Evolutionary conservation across 306 rosid species (phyloP).

Genomic region (Ammopiptanthus mongolicus): DNA sequence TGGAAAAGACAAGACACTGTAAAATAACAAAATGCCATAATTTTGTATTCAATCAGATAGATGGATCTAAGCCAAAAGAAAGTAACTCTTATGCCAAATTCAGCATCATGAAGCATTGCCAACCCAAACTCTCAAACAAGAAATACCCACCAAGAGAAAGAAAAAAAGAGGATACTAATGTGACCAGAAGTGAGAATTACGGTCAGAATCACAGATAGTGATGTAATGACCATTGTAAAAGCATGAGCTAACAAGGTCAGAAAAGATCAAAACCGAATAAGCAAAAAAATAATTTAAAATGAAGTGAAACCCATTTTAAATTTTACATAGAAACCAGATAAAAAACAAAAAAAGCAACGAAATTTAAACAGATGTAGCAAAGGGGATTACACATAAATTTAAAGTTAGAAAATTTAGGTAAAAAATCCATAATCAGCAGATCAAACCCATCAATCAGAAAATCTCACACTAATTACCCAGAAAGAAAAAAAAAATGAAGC

Average conservation of each 20-base stretch:
- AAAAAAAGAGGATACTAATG: background rate
- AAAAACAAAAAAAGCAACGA: background rate
- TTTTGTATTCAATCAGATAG: background rate
- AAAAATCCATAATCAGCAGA: constrained; percentile 26
- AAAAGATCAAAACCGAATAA: background rate
- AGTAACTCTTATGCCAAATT: constrained; percentile 15
- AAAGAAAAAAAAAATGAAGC: background rate
- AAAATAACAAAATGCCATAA: constrained; percentile 25
- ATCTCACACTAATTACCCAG: background rate
- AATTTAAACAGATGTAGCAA: background rate
- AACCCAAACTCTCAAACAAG: constrained; percentile 27
- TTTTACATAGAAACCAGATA: background rate
- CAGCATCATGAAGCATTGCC: background rate
- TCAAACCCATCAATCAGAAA: constrained; percentile 32
- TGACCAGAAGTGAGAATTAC: background rate
- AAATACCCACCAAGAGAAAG: background rate
- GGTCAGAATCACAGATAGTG: background rate
- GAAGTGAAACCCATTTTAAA: constrained; percentile 18
- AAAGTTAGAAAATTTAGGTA: background rate
- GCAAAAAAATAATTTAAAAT: background rate
- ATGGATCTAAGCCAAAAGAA: constrained; percentile 44
- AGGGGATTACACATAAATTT: background rate
- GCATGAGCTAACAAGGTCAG: background rate
- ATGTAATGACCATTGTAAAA: constrained; percentile 8
- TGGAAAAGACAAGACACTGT: background rate